Base-by-base conservation (phyloP, 2,329 filamentous ascomycete species). In the Lachnellula arida region DNA sequence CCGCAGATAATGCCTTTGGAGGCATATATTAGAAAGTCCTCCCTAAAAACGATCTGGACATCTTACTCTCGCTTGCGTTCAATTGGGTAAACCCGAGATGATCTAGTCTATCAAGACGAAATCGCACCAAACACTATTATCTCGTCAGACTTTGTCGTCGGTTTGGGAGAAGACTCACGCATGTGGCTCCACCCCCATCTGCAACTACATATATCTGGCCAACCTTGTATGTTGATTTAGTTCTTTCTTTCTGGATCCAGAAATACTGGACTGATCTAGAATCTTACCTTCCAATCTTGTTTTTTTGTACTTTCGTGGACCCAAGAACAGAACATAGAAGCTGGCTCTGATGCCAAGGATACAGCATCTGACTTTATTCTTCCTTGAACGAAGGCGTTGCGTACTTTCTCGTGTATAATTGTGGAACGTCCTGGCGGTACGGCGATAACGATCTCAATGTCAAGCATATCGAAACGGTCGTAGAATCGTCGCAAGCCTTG, bases 121-220 rank as follows among this genome's bases (percentile, higher is more conserved):
- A 56, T n/a, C 55, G 46, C 19, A 56, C 55, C 4, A 60, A 42
- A 28, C 52, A 60, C 57, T 60, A 12, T 1, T 25, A 34, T 34
- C 17, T 54, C 9, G 48, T 46, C 34, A 17, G 23, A 15, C 5
- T 12, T n/a, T 17, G 11, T 8, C 5, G 12, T 32, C 14, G 12
- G 46, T 23, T 19, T 4, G 7, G 9, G 1, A 5, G 3, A 28
- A 22, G 6, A 46, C 57, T 32, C 34, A 60, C 57, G 39, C 58
- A 57, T n/a, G 55, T 60, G 46, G 53, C 55, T 11, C 58, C 58
- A 1, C 58, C 55, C 28, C 53, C 53, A 49, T 60, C 58, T 5
- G 35, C 53, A 14, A 58, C 44, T 9, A 57, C 5, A 32, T 58
- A 60, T 44, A 32, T 43, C 5, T 51, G 53, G 4, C 52, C 58